phyloP scores from a whole-genome alignment of 2,329 filamentous ascomycete species.

The Didymella exigua region DNA sequence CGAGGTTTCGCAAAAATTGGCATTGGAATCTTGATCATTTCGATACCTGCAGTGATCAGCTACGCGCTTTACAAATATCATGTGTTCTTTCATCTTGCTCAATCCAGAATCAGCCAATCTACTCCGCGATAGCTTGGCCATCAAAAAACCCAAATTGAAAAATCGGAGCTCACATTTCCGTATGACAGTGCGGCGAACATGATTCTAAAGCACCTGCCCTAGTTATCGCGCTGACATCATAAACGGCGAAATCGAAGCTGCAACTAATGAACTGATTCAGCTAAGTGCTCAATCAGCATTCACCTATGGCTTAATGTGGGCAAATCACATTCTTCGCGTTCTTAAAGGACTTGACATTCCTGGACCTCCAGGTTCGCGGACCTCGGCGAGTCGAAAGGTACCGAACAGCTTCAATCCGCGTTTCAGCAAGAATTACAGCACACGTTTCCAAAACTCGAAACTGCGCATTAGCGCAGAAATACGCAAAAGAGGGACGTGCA shows the following conservation, averaged over 20 bases:
- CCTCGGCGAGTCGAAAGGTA: not conserved
- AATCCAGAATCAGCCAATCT: conserved; percentile 5
- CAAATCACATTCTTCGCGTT: not conserved
- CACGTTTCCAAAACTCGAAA: conserved; percentile 10
- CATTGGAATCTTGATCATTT: conserved; percentile 9
- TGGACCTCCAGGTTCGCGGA: not conserved
- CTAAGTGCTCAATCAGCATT: not conserved
- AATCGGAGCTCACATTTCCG: not conserved
- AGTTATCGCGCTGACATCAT: not conserved
- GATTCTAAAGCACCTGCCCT: not conserved
- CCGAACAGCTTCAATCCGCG: not conserved
- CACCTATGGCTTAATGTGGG: not conserved
- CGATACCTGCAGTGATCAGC: conserved; percentile 9
- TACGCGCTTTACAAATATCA: conserved; percentile 5
- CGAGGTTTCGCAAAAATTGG: conserved; percentile 13
- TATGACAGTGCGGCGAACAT: not conserved
- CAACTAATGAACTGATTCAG: not conserved
- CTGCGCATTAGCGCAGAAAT: not conserved
- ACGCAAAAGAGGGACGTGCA: not conserved
- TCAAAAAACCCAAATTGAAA: conserved; percentile 2
- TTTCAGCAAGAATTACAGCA: conserved; percentile 9
- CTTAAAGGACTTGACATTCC: not conserved
- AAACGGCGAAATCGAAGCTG: not conserved
- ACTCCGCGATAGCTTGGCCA: not conserved
- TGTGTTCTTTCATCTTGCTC: conserved; percentile 14